Base-by-base conservation (phyloP, 148 eudicot species). In the Spergularia marina region DNA sequence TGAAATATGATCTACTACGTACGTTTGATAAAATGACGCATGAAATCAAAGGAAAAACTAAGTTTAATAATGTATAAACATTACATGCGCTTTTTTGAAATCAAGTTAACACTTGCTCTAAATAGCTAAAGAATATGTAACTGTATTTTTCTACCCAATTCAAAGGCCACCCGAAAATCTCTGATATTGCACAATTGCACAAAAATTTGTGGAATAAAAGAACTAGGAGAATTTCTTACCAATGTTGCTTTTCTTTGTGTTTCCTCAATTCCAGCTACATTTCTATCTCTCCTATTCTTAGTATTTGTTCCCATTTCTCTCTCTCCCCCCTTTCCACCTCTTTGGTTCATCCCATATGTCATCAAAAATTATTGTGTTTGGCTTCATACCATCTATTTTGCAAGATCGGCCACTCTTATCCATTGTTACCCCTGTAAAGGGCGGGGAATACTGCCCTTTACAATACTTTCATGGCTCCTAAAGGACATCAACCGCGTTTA, bases 391-490 rank as follows among this genome's bases (percentile, higher is more conserved):
- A 70, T 53, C 53, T 63, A 70, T 71, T 58, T 71, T 18, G 30
- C 68, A 71, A 75, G 60, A 78, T 74, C 62, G 62, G 66, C 57
- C 34, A 71, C 70, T 11, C 67, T 13, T 61, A 56, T 20, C 69
- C 25, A 72, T 40, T 25, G n/a, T 68, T 36, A 66, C 61, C 77
- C 71, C 14, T 78, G 85, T 82, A 79, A 82, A 76, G 85, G 85
- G 85, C 82, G 74, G 85, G 72, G 65, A 62, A 58, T 60, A 56
- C 85, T 82, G 85, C 85, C 82, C 84, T 82, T 82, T 82, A 82
- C 80, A 75, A 14, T 21, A 12, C n/a, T n/a, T 21, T 41, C 59
- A 78, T 75, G 76, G 79, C 77, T 59, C 51, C 30, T 40, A 71
- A 36, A 57, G 64, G 20, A 14, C 14, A 66, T 4, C 55, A 56